Evolutionary conservation across 257 asterid genomes (phyloP).

Genomic region (Solanum pennellii): DNA sequence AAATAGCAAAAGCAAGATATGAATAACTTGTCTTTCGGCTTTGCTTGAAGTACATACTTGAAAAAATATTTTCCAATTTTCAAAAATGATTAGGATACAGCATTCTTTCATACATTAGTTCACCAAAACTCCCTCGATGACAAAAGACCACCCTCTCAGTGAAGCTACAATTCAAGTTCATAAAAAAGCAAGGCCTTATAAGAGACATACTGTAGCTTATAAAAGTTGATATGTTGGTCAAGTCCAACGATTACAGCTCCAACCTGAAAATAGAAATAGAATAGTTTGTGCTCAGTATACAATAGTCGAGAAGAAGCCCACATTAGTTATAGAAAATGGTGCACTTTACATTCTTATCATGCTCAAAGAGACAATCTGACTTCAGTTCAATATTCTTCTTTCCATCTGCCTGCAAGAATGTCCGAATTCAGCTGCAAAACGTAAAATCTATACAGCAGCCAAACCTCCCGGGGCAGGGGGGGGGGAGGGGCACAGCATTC

Average conservation of each 20-base stretch:
- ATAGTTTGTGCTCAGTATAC: background rate
- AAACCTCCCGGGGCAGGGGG: background rate
- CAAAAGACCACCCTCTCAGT: background rate
- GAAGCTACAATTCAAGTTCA: background rate
- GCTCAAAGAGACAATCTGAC: constrained; percentile 50
- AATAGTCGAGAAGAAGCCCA: background rate
- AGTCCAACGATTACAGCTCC: constrained; percentile 98
- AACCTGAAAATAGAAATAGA: constrained; percentile 40
- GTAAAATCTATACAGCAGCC: background rate
- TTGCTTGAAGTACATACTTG: background rate
- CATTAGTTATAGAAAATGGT: background rate
- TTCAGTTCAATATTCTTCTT: constrained; percentile 49
- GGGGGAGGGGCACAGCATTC: background rate
- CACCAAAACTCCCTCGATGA: background rate
- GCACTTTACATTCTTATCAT: constrained; percentile 56
- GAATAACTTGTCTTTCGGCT: background rate
- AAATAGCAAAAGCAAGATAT: background rate
- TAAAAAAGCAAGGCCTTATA: background rate
- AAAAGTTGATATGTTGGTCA: constrained; percentile 65
- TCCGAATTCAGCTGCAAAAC: constrained; percentile 4
- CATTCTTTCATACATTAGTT: background rate
- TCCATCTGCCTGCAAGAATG: constrained; percentile 64
- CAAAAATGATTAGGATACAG: background rate
- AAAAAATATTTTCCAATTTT: background rate
- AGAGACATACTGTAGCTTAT: constrained; percentile 68